Evolutionary conservation across 805 yeast genomes (phyloP), one percentile per base, ranked within the genome.

Genomic region (Starmerella floricola): DNA sequence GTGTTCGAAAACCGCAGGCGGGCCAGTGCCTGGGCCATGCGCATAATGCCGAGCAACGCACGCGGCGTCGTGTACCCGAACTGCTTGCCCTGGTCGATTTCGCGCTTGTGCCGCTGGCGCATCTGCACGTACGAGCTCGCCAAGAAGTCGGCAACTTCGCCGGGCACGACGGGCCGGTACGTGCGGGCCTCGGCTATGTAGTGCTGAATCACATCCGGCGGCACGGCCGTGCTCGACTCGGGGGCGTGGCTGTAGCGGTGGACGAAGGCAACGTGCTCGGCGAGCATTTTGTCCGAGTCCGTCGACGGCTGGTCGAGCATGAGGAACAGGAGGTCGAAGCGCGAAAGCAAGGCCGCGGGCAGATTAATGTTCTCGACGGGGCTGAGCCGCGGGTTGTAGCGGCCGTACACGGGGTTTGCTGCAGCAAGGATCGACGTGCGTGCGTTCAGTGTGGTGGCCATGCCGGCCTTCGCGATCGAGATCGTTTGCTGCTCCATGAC

Each of bases 401-500:
- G 74, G 44, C 98, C 97, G 59, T 82, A 87, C 29, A 87, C 67
- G 16, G 98, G 98, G 66, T 91, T 91, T n/a, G 98, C 98, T 24
- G 98, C 98, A 0, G 98, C 98, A 49, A 91, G 65, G 47, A 91
- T 83, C 4, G 96, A 87, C 0, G 97, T 75, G 60, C 98, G 74
- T 6, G 98, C 98, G 59, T 91, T 91, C 53, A 91, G 68, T 2
- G 96, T 84, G 8, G 98, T 91, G 49, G 91, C 83, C 54, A 91
- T 91, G 52, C 98, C 98, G 3, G 98, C 98, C 63, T 91, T 91
- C 33, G 96, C 83, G 45, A 91, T 91, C 18, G 95, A 83, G 45
- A 91, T 91, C 2, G 98, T 91, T 63, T 91, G 98, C 62, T 91
- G 98, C 65, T 91, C 98, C 98, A 91, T 91, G 27, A 91, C 98